Evolutionary conservation across 441 rosid genomes (phyloP), one percentile per base, ranked within the genome.

Genomic region (Gossypium lobatum): DNA sequence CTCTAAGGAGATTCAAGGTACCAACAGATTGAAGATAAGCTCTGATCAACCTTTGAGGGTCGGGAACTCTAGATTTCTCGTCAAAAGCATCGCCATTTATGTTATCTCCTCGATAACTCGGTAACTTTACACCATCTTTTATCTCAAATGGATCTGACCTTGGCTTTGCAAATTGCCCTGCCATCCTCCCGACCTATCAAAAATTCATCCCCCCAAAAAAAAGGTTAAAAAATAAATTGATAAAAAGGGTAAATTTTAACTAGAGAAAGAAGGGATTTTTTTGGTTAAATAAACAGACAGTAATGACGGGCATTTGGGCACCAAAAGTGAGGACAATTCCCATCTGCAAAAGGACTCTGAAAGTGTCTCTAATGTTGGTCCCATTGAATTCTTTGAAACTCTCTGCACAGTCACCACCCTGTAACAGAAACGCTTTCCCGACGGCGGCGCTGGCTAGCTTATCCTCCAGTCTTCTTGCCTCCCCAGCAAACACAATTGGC

Each of bases 41-140:
- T 76, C 89, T 83, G 28, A 83, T 76, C 82, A 84, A 54, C 74
- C 88, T 86, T 70, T 86, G 88, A 50, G 89, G 89, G 55, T 91
- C 96, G 69, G 93, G 96, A 20, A 69, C 82, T 82, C 96, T 86
- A 2, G 92, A 81, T 60, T 87, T 84, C 81, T 88, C 86, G 74
- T 87, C 88, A 77, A 91, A 91, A 8, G 92, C 82, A 82, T 91
- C 96, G n/a, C 88, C 92, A 69, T 88, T 91, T 66, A 91, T 79
- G 73, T 91, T 89, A 77, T 91, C 96, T 65, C 96, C 96, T 59
- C 92, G 80, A 74, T 91, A 91, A 83, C 96, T 91, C 1, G 96
- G 96, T 37, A 91, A 80, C 77, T 80, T 77, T 60, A 86, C 83
- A 13, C 88, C 89, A 75, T 86, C 86, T 68, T 83, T 86, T n/a